Conservation (phyloP, 345 rosid species). For the Eucalyptus sp. region DNA sequence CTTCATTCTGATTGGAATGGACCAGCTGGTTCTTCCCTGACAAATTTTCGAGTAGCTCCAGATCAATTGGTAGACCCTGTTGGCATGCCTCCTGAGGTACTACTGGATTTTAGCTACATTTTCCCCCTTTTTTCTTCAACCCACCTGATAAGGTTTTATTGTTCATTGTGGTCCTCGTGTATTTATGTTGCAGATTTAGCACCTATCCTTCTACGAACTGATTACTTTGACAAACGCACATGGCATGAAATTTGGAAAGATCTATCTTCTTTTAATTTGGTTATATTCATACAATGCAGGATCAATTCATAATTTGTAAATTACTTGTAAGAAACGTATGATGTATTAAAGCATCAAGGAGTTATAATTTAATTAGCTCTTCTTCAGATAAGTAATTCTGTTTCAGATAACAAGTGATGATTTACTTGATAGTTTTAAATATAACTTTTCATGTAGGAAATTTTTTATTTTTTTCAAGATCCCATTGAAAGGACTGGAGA, state of each 20-base stretch:
- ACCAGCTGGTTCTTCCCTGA: constrained; percentile 13
- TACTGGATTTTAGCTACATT: background rate
- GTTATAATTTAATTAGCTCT: background rate
- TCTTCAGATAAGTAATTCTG: background rate
- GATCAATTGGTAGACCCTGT: constrained; percentile 41
- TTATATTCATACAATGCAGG: background rate
- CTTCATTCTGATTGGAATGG: constrained; percentile 22
- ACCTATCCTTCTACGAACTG: background rate
- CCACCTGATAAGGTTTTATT: background rate
- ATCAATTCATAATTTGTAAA: background rate
- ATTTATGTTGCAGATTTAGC: background rate
- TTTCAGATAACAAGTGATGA: background rate
- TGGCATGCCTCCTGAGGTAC: constrained; percentile 96
- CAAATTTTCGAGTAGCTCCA: constrained; percentile 13
- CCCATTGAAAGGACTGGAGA: background rate
- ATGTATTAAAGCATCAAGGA: background rate
- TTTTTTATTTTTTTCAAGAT: background rate
- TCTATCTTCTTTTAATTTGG: background rate
- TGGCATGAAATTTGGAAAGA: background rate
- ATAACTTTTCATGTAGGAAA: background rate
- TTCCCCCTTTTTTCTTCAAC: background rate
- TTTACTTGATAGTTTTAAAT: background rate
- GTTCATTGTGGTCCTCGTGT: background rate
- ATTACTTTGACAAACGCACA: background rate
- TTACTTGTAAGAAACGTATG: background rate